phyloP scores from a whole-genome alignment of 2,329 filamentous ascomycete genomes.

The Diaporthe capsici region DNA sequence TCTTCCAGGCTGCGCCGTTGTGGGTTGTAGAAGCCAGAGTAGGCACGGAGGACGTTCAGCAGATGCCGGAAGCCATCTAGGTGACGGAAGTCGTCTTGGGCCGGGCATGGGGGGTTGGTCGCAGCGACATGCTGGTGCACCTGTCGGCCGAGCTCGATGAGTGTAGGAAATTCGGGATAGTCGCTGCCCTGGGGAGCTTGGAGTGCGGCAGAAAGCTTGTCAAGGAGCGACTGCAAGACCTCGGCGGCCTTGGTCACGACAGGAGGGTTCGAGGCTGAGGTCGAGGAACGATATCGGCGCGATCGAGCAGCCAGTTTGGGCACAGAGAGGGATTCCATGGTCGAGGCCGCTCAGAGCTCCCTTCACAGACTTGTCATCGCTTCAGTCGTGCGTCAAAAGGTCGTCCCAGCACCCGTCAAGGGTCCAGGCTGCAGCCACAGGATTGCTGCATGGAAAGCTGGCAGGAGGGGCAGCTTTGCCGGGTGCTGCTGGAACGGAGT shows the following conservation, averaged over 20 bases:
- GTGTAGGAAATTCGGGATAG: slow-evolving; percentile 63
- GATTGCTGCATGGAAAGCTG: slow-evolving; percentile 47
- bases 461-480: slow-evolving; percentile 34
- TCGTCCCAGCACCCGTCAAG: slow-evolving; percentile 52
- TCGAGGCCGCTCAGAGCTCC: slow-evolving; percentile 14
- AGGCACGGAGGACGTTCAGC: slow-evolving; percentile 76
- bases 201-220: slow-evolving; percentile 57
- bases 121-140: slow-evolving; percentile 75
- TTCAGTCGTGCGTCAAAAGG: slow-evolving; percentile 41
- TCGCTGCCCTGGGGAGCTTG: slow-evolving; percentile 52
- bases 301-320: slow-evolving; percentile 65
- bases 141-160: slow-evolving; percentile 71
- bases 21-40: slow-evolving; percentile 84
- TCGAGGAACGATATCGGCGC: slow-evolving; percentile 75
- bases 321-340: slow-evolving; percentile 41
- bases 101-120: slow-evolving; percentile 59
- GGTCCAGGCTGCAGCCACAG: slow-evolving; percentile 48
- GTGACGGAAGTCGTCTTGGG: slow-evolving; percentile 87
- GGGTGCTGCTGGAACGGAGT: slow-evolving; percentile 2
- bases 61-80: slow-evolving; percentile 83
- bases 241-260: slow-evolving; percentile 72
- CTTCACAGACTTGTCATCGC: slow-evolving; percentile 40
- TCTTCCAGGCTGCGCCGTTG: slow-evolving; percentile 72
- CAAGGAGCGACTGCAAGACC: slow-evolving; percentile 69
- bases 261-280: slow-evolving; percentile 69